Conservation (phyloP, 2,329 filamentous ascomycete species). For the Botryosphaeria dothidea region DNA sequence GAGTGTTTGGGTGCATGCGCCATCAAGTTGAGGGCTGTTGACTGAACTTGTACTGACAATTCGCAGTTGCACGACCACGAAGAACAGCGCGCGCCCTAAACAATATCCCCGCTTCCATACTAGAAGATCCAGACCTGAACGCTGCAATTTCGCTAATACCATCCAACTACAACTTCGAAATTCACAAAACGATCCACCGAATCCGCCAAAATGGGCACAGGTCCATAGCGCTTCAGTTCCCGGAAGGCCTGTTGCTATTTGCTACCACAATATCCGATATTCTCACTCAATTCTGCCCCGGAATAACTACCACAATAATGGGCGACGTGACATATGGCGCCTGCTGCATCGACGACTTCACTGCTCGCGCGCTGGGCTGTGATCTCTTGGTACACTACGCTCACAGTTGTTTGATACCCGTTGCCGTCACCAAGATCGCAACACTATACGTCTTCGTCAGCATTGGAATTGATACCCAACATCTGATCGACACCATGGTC, state of each 20-base stretch:
- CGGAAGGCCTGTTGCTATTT: slow-evolving; percentile 91
- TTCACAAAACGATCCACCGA: slow-evolving; percentile 95
- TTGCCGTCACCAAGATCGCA: slow-evolving; percentile 95
- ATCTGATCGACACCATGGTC: slow-evolving; percentile 82
- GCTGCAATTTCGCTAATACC: slow-evolving; percentile 85
- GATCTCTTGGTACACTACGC: slow-evolving; percentile 96
- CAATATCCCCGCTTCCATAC: slow-evolving; percentile 83
- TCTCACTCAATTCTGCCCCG: slow-evolving; percentile 88
- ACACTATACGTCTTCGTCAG: slow-evolving; percentile 98
- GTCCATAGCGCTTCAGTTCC: slow-evolving; percentile 92
- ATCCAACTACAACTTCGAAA: slow-evolving; percentile 97
- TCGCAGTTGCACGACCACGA: slow-evolving; percentile 67
- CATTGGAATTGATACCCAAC: slow-evolving; percentile 89
- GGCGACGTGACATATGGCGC: slow-evolving; percentile 98
- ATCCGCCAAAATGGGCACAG: slow-evolving; percentile 79
- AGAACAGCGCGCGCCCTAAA: slow-evolving; percentile 81
- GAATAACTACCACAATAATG: slow-evolving; percentile 94
- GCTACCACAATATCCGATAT: slow-evolving; percentile 98
- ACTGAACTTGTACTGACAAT: slow-evolving; percentile 20
- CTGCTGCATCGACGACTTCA: slow-evolving; percentile 98
- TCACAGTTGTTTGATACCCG: slow-evolving; percentile 93
- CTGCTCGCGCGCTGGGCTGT: slow-evolving; percentile 87
- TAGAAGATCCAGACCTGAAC: slow-evolving; percentile 82
- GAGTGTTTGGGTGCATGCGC: too few species aligned
- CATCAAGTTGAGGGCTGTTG: background rate